phyloP scores from a whole-genome alignment of 495 filamentous ascomycete genomes.

The Apodospora peruviana region DNA sequence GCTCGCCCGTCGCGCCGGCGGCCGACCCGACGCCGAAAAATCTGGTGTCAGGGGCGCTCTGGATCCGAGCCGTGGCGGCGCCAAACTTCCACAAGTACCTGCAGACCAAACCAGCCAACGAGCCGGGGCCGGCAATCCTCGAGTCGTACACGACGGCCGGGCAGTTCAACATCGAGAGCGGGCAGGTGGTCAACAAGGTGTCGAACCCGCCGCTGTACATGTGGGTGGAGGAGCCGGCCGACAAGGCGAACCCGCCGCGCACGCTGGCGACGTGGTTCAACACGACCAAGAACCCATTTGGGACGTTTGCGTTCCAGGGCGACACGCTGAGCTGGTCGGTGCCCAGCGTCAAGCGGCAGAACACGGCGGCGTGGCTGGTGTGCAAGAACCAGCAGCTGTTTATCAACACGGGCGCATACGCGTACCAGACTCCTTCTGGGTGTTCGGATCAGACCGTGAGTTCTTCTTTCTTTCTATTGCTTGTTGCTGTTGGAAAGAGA shows the following conservation, averaged over 20 bases:
- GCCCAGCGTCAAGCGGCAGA: slow-evolving; percentile 44
- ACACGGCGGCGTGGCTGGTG: slow-evolving; percentile 53
- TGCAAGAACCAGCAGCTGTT: slow-evolving; percentile 48
- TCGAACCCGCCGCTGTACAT: slow-evolving; percentile 38
- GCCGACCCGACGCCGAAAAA: slow-evolving; percentile 24
- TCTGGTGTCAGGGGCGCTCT: slow-evolving; percentile 49
- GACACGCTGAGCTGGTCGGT: slow-evolving; percentile 52
- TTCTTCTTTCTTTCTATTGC: slow-evolving; percentile 5
- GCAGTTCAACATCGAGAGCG: slow-evolving; percentile 52
- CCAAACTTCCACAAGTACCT: slow-evolving; percentile 63
- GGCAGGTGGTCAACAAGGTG: slow-evolving; percentile 52
- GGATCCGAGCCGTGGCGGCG: slow-evolving; percentile 53
- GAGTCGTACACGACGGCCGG: slow-evolving; percentile 51
- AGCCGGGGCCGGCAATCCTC: slow-evolving; percentile 44
- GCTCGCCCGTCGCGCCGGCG: slow-evolving; percentile 8
- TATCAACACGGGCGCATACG: slow-evolving; percentile 56
- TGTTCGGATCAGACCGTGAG: slow-evolving; percentile 56
- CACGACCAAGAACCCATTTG: slow-evolving; percentile 48
- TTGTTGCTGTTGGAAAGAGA: neutral
- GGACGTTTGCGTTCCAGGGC: slow-evolving; percentile 52
- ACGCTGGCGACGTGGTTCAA: slow-evolving; percentile 47
- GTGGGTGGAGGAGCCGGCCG: slow-evolving; percentile 44
- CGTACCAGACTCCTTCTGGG: slow-evolving; percentile 51
- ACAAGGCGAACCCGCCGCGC: slow-evolving; percentile 35
- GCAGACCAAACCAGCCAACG: slow-evolving; percentile 47